A percentile compares a stretch with the other conserved stretches of the same genome.
Conservation (phyloP, 2,329 filamentous ascomycete species). For the Nigrograna mackinnonii region DNA sequence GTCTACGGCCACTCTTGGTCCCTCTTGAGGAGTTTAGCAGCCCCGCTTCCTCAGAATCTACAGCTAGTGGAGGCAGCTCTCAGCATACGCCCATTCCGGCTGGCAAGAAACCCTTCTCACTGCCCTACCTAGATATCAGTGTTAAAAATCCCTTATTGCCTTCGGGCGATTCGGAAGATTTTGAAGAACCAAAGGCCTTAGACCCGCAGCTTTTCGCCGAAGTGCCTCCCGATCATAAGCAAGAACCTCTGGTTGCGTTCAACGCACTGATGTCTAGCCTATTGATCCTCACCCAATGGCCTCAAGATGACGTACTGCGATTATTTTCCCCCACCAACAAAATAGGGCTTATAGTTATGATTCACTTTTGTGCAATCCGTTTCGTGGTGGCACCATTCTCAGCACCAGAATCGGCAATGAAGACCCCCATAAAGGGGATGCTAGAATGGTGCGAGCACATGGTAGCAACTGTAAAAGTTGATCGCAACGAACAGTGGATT, state of each 20-base stretch:
- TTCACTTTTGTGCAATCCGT: slow-evolving; percentile 17
- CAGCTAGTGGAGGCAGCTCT: too few relatives aligned
- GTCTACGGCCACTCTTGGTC: slow-evolving; percentile 13
- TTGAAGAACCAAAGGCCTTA: neutral
- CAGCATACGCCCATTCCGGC: neutral
- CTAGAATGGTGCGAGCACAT: slow-evolving; percentile 46
- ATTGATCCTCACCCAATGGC: slow-evolving; percentile 20
- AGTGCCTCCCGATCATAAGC: slow-evolving; percentile 6
- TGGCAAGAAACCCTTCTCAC: neutral
- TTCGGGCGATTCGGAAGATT: neutral
- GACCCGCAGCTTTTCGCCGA: slow-evolving; percentile 2
- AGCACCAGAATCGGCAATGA: slow-evolving; percentile 11
- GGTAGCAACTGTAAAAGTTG: slow-evolving; percentile 28
- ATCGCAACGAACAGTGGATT: slow-evolving; percentile 28
- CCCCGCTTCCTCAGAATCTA: neutral
- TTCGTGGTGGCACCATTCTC: slow-evolving; percentile 16
- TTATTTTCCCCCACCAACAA: slow-evolving; percentile 16
- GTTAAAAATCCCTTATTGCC: neutral
- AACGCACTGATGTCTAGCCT: slow-evolving; percentile 17
- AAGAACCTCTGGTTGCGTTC: slow-evolving; percentile 12
- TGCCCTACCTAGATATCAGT: neutral
- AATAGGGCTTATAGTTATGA: slow-evolving; percentile 18
- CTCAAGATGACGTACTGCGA: slow-evolving; percentile 16
- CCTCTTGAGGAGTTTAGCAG: neutral
- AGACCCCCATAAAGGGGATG: slow-evolving; percentile 15